phyloP scores from a whole-genome alignment of 2,329 filamentous ascomycete genomes.

The Pseudogymnoascus sp. region DNA sequence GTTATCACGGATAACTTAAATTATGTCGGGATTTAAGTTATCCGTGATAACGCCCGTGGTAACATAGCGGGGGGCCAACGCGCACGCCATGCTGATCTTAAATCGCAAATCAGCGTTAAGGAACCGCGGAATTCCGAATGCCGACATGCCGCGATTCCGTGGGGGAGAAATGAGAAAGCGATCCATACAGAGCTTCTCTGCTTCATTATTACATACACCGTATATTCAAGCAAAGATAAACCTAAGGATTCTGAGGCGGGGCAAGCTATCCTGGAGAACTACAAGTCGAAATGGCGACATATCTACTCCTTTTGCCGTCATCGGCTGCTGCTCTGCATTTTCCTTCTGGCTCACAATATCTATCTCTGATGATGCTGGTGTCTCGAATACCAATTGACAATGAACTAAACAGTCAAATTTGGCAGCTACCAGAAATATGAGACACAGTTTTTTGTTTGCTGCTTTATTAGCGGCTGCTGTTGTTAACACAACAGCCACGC shows the following conservation, averaged over 20 bases:
- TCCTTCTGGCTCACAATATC: not conserved
- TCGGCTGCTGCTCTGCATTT: not conserved
- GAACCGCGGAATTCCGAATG: not conserved
- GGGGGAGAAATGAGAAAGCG: not conserved
- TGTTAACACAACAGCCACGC: conserved; percentile 13
- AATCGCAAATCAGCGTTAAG: not conserved
- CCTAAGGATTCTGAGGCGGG: not conserved
- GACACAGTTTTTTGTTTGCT: conserved; percentile 12
- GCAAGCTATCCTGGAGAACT: not conserved
- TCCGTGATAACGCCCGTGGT: not conserved
- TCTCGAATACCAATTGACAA: not conserved
- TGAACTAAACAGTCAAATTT: not conserved
- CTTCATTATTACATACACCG: not conserved
- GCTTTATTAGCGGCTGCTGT: conserved; percentile 2
- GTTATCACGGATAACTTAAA: too few relatives aligned
- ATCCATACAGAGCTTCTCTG: not conserved
- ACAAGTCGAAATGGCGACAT: not conserved
- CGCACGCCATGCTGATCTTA: not conserved
- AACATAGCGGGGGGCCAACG: not conserved
- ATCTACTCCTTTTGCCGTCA: not conserved
- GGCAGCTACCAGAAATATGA: not conserved
- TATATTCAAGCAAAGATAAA: not conserved
- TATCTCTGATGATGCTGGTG: not conserved
- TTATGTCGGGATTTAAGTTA: not conserved
- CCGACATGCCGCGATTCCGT: not conserved